These are phyloP conservation scores for Trichosporon sp. DNA, from an alignment of 1,284 basidiomycete genomes.

Conservation along the genomic window DNA sequence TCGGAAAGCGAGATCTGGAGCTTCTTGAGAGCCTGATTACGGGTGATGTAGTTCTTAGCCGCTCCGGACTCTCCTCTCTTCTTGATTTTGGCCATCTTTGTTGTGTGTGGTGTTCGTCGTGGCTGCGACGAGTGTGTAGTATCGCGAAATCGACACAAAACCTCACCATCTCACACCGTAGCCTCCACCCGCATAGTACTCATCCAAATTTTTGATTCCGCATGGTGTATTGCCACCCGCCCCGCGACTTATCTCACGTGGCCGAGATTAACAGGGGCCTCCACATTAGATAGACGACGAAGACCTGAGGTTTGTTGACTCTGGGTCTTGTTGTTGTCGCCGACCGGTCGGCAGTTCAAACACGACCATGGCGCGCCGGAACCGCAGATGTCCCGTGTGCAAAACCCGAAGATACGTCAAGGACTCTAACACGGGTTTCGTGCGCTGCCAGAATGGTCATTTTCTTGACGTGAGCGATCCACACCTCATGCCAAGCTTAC, in stretches of 20 bases:
- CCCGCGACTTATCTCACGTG: conserved; percentile 11
- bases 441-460: conserved; percentile 47
- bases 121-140: conserved; percentile 1
- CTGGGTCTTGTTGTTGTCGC: conserved; percentile 4
- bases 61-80: conserved; percentile 87
- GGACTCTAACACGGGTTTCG: conserved; percentile 26
- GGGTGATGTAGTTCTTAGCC: conserved; percentile 90
- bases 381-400: conserved; percentile 33
- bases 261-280: conserved; percentile 6
- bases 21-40: conserved; percentile 83
- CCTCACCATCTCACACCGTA: background rate
- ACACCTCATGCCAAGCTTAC: background rate
- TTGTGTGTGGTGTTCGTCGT: background rate
- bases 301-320: background rate
- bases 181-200: background rate
- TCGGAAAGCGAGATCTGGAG: conserved; percentile 95
- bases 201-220: conserved; percentile 20
- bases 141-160: background rate
- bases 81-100: conserved; percentile 76
- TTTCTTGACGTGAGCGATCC: conserved; percentile 35
- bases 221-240: background rate
- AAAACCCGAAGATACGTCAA: background rate
- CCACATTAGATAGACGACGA: conserved; percentile 4
- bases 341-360: background rate
- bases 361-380: conserved; percentile 31